Evolutionary conservation across 2,329 filamentous ascomycete genomes (phyloP).

Genomic region (Paraphoma chrysanthemicola): DNA sequence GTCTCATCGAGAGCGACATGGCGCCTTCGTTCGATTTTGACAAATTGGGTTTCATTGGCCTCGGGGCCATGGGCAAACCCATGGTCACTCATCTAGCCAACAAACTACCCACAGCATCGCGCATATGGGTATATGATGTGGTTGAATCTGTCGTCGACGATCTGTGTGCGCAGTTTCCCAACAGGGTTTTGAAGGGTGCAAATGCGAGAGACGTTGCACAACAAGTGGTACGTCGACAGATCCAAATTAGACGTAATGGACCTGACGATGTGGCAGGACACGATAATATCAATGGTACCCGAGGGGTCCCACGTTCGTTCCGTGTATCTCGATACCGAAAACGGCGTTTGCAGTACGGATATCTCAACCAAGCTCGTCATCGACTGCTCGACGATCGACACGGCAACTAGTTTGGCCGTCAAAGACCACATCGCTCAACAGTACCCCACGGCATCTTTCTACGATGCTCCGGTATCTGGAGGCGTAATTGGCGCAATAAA

Average conservation of each 20-base stretch:
- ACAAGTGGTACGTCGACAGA: constrained; percentile 50
- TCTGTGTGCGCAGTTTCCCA: constrained; percentile 50
- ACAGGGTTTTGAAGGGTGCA: constrained; percentile 47
- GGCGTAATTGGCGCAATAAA: constrained; percentile 60
- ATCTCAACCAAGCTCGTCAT: constrained; percentile 57
- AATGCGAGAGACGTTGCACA: constrained; percentile 59
- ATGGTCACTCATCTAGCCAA: constrained; percentile 60
- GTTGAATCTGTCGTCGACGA: constrained; percentile 52
- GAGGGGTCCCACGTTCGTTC: constrained; percentile 59
- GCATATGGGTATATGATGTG: constrained; percentile 60
- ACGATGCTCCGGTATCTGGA: constrained; percentile 62
- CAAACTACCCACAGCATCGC: constrained; percentile 53
- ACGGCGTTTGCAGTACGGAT: constrained; percentile 53
- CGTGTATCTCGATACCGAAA: constrained; percentile 57
- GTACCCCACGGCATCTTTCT: constrained; percentile 55
- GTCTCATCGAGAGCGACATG: constrained; percentile 20
- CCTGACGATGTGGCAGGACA: constrained; percentile 44
- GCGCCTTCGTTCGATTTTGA: constrained; percentile 24
- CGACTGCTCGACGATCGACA: constrained; percentile 65
- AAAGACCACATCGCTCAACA: constrained; percentile 47
- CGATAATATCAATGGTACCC: constrained; percentile 62
- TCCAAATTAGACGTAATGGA: neutral
- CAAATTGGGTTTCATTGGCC: constrained; percentile 58
- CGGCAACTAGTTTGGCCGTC: constrained; percentile 57
- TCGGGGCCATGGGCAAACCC: constrained; percentile 63